Percentiles rank a stretch among this genome's conserved stretches.
phyloP scores from a whole-genome alignment of 2,329 filamentous ascomycete genomes.

The Aureobasidium sp. region DNA sequence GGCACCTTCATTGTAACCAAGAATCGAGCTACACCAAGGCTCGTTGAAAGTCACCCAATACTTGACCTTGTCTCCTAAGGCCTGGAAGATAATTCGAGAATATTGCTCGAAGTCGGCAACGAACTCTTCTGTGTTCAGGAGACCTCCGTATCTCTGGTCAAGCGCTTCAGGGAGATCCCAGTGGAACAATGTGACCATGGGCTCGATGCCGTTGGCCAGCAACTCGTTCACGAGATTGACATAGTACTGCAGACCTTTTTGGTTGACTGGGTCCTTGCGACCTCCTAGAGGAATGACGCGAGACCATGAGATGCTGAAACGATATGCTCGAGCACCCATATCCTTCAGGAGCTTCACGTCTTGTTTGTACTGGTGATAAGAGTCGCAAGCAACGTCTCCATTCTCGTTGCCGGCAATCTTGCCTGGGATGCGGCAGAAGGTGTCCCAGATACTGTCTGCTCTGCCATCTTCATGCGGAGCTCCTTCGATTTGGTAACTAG shows the following conservation, averaged over 20 bases:
- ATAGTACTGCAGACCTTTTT: slow-evolving; percentile 70
- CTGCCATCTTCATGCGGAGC: slow-evolving; percentile 66
- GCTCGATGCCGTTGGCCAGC: slow-evolving; percentile 65
- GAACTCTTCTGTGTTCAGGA: slow-evolving; percentile 75
- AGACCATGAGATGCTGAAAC: slow-evolving; percentile 77
- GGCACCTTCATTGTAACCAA: slow-evolving; percentile 68
- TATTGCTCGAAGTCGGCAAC: slow-evolving; percentile 73
- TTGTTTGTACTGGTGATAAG: slow-evolving; percentile 69
- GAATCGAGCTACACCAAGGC: slow-evolving; percentile 74
- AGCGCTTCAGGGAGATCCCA: slow-evolving; percentile 79
- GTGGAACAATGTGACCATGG: slow-evolving; percentile 80
- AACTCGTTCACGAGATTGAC: slow-evolving; percentile 71
- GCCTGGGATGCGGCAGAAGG: slow-evolving; percentile 70
- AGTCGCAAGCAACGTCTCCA: slow-evolving; percentile 75
- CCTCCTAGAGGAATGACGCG: slow-evolving; percentile 81
- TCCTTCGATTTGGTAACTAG: slow-evolving; percentile 82
- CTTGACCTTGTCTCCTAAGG: slow-evolving; percentile 65
- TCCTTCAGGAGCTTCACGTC: slow-evolving; percentile 72
- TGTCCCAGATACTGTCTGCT: slow-evolving; percentile 80
- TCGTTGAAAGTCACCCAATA: slow-evolving; percentile 81
- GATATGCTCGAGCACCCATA: slow-evolving; percentile 66
- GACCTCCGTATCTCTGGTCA: slow-evolving; percentile 71
- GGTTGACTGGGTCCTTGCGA: slow-evolving; percentile 65
- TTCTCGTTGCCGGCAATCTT: slow-evolving; percentile 74
- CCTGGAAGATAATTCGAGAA: slow-evolving; percentile 65